Evolutionary conservation across 2,329 filamentous ascomycete species (phyloP), one percentile per base, ranked within the genome.

Genomic region (Fragosphaeria purpurea): DNA sequence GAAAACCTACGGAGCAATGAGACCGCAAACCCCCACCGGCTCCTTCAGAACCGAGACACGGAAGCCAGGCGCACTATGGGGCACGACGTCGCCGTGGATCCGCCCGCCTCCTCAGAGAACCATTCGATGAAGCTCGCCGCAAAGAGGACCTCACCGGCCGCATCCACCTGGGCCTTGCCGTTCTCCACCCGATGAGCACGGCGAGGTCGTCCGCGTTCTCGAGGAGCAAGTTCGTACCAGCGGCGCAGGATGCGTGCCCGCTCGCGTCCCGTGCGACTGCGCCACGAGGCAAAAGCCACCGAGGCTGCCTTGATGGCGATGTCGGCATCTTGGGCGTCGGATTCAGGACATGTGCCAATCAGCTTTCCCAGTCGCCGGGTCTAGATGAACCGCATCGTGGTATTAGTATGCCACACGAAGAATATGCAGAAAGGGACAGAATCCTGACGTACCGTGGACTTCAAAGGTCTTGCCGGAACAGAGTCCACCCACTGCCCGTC

Each of bases 121-220:
- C 85, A 89, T 65, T 87, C 83, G 53, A 87, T 78, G 65, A 88
- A 89, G 63, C 74, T 80, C 48, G 85, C 80, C 10, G 85, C 84
- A 60, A 88, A 88, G 38, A 73, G 70, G 6, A 82, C 79, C 68
- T 89, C 86, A 32, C 80, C 82, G 62, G 79, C 79, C 35, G 85
- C 82, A 62, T 89, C 85, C 38, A 84, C 79, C 33, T 86, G 63
- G 1, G 88, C 86, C 71, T 94, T 94, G 55, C 88, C 88, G 57
- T 93, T 94, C 70, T 94, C 88, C 84, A 86, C 40, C 87, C 91
- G 61, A 94, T 88, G 55, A 94, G 73, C 53, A 75, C 86, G 7
- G 87, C 85, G 34, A 95, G 72, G 62, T 94, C 88, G 35, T 89
- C 86, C 45, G 78, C 73, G 59, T 93, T 89, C 52, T 85, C 84